Conservation (phyloP, 2,329 filamentous ascomycete genomes). For the Xylariaceae sp. region DNA sequence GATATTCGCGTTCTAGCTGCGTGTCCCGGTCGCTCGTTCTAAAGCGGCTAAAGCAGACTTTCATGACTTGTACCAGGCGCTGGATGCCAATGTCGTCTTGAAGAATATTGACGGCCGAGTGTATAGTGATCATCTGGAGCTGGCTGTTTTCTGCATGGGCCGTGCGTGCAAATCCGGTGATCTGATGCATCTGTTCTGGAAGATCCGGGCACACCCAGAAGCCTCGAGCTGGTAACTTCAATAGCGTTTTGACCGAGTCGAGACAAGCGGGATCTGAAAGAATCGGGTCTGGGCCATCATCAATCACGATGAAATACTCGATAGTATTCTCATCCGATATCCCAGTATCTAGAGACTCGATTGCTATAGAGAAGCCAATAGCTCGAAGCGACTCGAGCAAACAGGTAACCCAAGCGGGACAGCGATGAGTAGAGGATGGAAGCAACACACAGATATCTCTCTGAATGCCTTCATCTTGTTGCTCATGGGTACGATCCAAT, state of each 20-base stretch:
- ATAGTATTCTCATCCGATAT: background rate
- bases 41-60: background rate
- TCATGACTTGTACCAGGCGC: conserved; percentile 1
- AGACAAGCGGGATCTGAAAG: conserved; percentile 5
- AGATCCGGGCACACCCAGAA: conserved; percentile 16
- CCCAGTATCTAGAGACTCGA: background rate
- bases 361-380: background rate
- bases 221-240: conserved; percentile 5
- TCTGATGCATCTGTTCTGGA: conserved; percentile 14
- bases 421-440: background rate
- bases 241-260: conserved; percentile 1
- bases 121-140: conserved; percentile 14
- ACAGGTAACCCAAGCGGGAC: background rate
- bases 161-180: conserved; percentile 16
- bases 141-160: conserved; percentile 20
- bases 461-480: background rate
- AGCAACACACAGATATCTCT: background rate
- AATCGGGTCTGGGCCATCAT: conserved; percentile 4
- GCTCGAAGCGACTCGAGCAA: no score
- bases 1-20: conserved; percentile 15
- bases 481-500: background rate
- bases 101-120: conserved; percentile 6
- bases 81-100: background rate
- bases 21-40: background rate
- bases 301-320: conserved; percentile 4